Base-by-base conservation (phyloP, 805 yeast species). In the Schizosaccharomyces octosporus region DNA sequence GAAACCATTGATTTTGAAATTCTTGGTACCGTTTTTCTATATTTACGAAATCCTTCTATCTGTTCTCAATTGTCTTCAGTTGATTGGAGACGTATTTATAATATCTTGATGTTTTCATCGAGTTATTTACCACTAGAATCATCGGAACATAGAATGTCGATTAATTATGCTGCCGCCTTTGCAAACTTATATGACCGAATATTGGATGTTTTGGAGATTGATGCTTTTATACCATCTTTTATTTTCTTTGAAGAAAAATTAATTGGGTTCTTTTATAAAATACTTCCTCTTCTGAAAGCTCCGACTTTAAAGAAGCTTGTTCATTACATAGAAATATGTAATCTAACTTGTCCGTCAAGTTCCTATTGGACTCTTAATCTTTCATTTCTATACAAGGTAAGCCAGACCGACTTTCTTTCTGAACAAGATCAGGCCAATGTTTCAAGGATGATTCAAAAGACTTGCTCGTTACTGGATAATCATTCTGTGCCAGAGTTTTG, bases 1-100 rank as follows among this genome's bases (percentile, higher is more conserved):
- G 48, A 29, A n/a, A 15, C 84, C 3, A 68, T 70, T 0, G 86
- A 84, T 67, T 79, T 83, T 74, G 83, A 79, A 54, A 87, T 86
- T 0, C 69, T 87, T 9, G 78, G 81, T 2, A 77, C 81, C 0
- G 74, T 84, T 4, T 73, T 87, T 63, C 66, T 69, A 7, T 51
- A 19, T 32, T 69, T 67, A 21, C 63, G 67, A 48, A 69, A 65
- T 67, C 65, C 63, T 6, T 63, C 32, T 51, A 51, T 51, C 11
- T 24, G 19, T 9, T 19, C 21, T 9, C 36, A 17, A 21, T 11
- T 51, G 11, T 17, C 21, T 29, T 29, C n/a, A 5, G 21, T 24
- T 4, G 57, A 21, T 51, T 51, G 57, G 57, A 21, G 27, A 19
- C 36, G 57, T 17, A 51, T 51, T 24, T 29, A 24, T 29, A 29